Evolutionary conservation across 345 rosid genomes (phyloP), one percentile per base, ranked within the genome.

Genomic region (Gossypium longicalyx): DNA sequence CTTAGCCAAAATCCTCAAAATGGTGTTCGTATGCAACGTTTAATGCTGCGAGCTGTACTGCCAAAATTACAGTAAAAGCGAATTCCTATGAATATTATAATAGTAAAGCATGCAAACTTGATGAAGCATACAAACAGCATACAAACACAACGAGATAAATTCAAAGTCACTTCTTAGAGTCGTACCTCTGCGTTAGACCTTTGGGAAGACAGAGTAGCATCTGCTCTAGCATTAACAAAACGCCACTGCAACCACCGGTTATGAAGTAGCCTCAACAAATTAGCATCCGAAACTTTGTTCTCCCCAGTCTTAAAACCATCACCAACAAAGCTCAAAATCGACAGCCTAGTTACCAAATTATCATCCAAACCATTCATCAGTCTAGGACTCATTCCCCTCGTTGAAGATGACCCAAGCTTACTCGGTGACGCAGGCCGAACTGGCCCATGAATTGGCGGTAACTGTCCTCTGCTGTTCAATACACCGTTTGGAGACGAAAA

Each of bases 191-290:
- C 87, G 74, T 80, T 86, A 74, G 82, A 78, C 67, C 79, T 88
- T 74, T 89, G 96, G 38, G 81, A 77, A 44, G 86, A 82, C 47
- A 87, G 54, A 73, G 91, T 79, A 66, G 81, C 77, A 77, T 87
- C 93, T 60, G 88, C 88, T 79, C 96, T 85, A 65, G 98, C 99
- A 84, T 90, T 93, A 49, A 82, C 85, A 81, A 89, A 90, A 51
- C 92, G 89, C 98, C 93, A 93, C 15, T 95, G 98, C 85, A 95
- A 70, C 83, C 89, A 72, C 65, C 88, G 85, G 82, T 91, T 95
- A 77, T 93, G 85, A 17, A 91, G 81, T 64, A 90, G 84, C 81
- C 93, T 90, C 82, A 91, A 77, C 80, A 80, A 48, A 77, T 93
- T 97, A 72, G 89, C 92, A 80, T 95, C 91, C 54, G 67, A 78